Conservation (phyloP, 2,329 filamentous ascomycete species). For the Raffaelea ambrosiae region DNA sequence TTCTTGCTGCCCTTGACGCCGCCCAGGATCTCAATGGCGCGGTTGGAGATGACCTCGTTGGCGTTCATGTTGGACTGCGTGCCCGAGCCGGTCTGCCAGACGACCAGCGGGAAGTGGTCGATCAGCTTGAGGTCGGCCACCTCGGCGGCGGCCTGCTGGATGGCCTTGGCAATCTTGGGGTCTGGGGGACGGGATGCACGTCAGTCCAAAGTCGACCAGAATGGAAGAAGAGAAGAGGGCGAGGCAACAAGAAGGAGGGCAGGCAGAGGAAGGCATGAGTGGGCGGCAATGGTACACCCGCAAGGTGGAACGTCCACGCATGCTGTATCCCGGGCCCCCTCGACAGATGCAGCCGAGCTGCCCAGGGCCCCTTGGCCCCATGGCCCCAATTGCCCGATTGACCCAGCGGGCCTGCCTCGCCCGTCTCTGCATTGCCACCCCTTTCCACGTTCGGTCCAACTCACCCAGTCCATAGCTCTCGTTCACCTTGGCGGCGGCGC, state of each 20-base stretch:
- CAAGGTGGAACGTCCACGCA: too few relatives aligned
- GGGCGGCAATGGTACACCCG: too few relatives aligned
- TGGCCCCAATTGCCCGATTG: too few relatives aligned
- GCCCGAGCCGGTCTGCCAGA: conserved; percentile 98
- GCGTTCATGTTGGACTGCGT: conserved; percentile 99
- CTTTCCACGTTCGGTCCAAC: not conserved
- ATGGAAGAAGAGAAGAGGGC: not conserved
- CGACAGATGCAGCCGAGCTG: too few relatives aligned
- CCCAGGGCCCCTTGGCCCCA: too few relatives aligned
- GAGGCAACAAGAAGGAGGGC: too few relatives aligned
- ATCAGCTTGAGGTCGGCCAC: conserved; percentile 88
- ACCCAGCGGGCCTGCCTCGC: too few relatives aligned
- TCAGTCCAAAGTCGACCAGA: not conserved
- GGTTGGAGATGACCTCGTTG: conserved; percentile 99
- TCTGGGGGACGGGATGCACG: conserved; percentile 40
- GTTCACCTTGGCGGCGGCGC: conserved; percentile 91
- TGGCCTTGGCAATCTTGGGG: conserved; percentile 81
- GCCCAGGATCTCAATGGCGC: conserved; percentile 94
- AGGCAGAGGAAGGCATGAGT: too few relatives aligned
- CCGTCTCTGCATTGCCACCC: too few relatives aligned
- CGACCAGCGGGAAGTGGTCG: conserved; percentile 96
- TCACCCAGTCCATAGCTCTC: conserved; percentile 74
- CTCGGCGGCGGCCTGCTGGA: conserved; percentile 88
- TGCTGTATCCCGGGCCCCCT: too few relatives aligned
- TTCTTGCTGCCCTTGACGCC: conserved; percentile 94